phyloP scores from a whole-genome alignment of 2,329 filamentous ascomycete genomes.

The Whalleya microplaca region DNA sequence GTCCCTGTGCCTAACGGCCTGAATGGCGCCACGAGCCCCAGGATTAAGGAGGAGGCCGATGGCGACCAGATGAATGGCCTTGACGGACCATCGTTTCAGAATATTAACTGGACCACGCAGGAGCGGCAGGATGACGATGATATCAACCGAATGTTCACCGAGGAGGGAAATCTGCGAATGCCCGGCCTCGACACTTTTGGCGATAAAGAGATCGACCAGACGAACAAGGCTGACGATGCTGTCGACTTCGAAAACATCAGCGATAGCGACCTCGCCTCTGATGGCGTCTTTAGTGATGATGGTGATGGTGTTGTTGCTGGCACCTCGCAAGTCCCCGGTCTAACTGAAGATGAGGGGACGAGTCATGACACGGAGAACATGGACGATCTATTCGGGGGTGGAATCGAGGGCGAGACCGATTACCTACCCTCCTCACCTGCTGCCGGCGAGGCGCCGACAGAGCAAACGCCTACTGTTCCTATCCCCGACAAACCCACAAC shows the following conservation, averaged over 20 bases:
- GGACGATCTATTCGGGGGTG: slow-evolving; percentile 72
- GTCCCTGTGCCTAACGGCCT: slow-evolving; percentile 12
- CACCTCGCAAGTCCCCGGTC: slow-evolving; percentile 52
- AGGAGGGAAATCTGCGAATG: slow-evolving; percentile 54
- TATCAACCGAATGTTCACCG: slow-evolving; percentile 49
- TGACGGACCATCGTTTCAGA: slow-evolving; percentile 22
- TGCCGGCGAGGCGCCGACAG: slow-evolving; percentile 36
- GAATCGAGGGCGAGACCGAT: slow-evolving; percentile 46
- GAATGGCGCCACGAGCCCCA: slow-evolving; percentile 20
- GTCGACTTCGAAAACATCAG: slow-evolving; percentile 89
- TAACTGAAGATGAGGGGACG: slow-evolving; percentile 63
- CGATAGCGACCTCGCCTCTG: slow-evolving; percentile 86
- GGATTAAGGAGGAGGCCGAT: slow-evolving; percentile 34
- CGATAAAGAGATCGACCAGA: slow-evolving; percentile 58
- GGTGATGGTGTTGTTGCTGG: slow-evolving; percentile 42
- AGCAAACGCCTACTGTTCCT: neutral
- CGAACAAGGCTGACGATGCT: slow-evolving; percentile 89
- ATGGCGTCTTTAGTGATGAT: slow-evolving; percentile 46
- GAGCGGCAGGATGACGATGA: slow-evolving; percentile 39
- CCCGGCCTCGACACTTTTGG: slow-evolving; percentile 46
- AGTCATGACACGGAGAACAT: slow-evolving; percentile 58
- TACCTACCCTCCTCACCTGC: slow-evolving; percentile 49
- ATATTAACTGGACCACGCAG: slow-evolving; percentile 36
- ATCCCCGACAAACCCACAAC: slow-evolving; percentile 7
- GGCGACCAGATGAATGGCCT: slow-evolving; percentile 22